These are phyloP conservation scores for Litsea cubeba DNA, from an alignment of 164 flowering plant genomes.

Conservation along the genomic window DNA sequence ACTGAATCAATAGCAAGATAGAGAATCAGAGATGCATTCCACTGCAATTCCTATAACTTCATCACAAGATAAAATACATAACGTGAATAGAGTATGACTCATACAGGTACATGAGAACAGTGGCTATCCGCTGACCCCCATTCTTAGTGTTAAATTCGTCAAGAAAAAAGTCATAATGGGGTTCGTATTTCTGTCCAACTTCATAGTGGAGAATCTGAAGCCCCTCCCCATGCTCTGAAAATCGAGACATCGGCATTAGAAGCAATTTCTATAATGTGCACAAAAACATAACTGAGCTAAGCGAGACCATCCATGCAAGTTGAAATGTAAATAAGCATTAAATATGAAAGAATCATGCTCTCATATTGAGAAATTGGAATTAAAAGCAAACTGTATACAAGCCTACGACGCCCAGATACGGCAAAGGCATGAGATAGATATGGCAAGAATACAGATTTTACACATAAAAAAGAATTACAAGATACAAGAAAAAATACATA, in stretches of 20 bases:
- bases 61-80: not conserved
- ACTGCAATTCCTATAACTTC: not conserved
- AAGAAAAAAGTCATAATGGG: constrained; percentile 84
- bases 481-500: no score
- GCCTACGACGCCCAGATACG: no score
- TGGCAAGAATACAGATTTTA: no score
- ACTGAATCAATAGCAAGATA: constrained; percentile 33
- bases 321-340: not conserved
- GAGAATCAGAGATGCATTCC: not conserved
- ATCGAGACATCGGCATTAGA: not conserved
- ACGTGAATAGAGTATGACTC: constrained; percentile 15
- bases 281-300: not conserved
- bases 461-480: no score
- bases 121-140: constrained; percentile 92
- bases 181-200: constrained; percentile 89
- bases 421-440: no score
- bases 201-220: constrained; percentile 93
- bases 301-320: not conserved
- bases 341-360: not conserved
- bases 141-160: constrained; percentile 77
- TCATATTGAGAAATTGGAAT: not conserved
- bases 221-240: constrained; percentile 96
- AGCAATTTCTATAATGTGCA: not conserved
- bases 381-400: not conserved
- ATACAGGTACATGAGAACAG: constrained; percentile 92